Conservation (phyloP, 805 yeast genomes). For the Saccharomyces kudriavzevii region DNA sequence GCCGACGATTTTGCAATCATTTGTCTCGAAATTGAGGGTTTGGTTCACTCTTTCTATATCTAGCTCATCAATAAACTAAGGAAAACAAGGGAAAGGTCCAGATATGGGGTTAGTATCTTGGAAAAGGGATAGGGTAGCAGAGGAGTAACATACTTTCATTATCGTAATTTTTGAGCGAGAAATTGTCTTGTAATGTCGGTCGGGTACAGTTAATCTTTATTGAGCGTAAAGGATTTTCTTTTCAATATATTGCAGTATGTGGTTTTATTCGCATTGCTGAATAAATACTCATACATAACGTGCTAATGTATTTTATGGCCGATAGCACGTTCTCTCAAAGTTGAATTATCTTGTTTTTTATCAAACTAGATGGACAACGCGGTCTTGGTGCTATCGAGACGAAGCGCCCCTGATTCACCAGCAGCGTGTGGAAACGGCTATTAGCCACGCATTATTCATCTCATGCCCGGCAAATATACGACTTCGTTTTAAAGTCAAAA, state of each 20-base stretch:
- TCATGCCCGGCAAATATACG: not conserved
- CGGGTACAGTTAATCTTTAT: not conserved
- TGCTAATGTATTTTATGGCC: not conserved
- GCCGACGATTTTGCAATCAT: slow-evolving; percentile 71
- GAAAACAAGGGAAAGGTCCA: not conserved
- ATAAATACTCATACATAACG: not conserved
- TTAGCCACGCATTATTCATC: not conserved
- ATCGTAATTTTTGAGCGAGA: not conserved
- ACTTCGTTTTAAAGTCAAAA: not conserved
- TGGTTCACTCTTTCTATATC: slow-evolving; percentile 90
- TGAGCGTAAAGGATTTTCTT: not conserved
- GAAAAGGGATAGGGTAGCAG: not conserved
- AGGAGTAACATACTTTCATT: not conserved
- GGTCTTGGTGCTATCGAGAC: not conserved
- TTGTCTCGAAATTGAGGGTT: slow-evolving; percentile 68
- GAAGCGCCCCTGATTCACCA: not conserved
- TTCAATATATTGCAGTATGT: not conserved
- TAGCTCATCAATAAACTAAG: slow-evolving; percentile 80
- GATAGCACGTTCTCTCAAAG: not conserved
- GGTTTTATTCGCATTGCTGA: not conserved
- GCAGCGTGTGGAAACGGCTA: not conserved
- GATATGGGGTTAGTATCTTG: not conserved
- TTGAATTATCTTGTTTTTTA: not conserved
- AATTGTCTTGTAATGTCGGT: not conserved
- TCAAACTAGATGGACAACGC: not conserved